Evolutionary conservation across 1,284 basidiomycete genomes (phyloP).

Genomic region (Ustilago curta): DNA sequence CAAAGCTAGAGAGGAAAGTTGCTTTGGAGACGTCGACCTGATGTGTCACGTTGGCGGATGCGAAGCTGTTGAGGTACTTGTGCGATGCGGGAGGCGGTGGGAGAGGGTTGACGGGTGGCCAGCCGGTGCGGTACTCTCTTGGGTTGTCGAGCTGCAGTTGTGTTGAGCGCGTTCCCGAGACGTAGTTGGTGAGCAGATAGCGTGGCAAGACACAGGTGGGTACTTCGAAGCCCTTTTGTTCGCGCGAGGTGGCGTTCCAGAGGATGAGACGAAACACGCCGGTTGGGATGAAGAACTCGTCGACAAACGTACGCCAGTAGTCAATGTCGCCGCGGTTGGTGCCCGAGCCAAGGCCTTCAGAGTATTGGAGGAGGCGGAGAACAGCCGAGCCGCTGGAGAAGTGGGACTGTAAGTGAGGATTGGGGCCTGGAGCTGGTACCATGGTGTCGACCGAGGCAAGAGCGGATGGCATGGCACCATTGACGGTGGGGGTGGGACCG

Average conservation of each 20-base stretch:
- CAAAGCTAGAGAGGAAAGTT: constrained; percentile 43
- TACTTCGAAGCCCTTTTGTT: constrained; percentile 58
- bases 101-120: constrained; percentile 36
- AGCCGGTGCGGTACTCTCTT: constrained; percentile 50
- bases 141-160: constrained; percentile 49
- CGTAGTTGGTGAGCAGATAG: constrained; percentile 54
- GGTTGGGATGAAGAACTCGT: constrained; percentile 51
- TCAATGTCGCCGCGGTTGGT: constrained; percentile 41
- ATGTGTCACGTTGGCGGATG: constrained; percentile 52
- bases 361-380: constrained; percentile 49
- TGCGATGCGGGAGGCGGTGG: constrained; percentile 44
- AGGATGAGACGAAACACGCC: constrained; percentile 50
- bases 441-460: constrained; percentile 13
- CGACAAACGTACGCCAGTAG: constrained; percentile 53
- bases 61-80: constrained; percentile 47
- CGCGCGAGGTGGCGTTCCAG: constrained; percentile 54
- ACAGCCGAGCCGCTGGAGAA: constrained; percentile 42
- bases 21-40: constrained; percentile 47
- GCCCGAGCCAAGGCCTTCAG: constrained; percentile 40
- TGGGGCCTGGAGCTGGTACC: constrained; percentile 31
- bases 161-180: constrained; percentile 42
- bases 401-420: constrained; percentile 44
- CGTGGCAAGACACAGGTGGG: constrained; percentile 54
- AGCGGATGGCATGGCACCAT: constrained; percentile 11
- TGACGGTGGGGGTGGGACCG: constrained; percentile 1